Percentiles rank a stretch among this genome's conserved stretches.
Conservation (phyloP, 805 yeast species). For the Pichia nanzhaoensis region DNA sequence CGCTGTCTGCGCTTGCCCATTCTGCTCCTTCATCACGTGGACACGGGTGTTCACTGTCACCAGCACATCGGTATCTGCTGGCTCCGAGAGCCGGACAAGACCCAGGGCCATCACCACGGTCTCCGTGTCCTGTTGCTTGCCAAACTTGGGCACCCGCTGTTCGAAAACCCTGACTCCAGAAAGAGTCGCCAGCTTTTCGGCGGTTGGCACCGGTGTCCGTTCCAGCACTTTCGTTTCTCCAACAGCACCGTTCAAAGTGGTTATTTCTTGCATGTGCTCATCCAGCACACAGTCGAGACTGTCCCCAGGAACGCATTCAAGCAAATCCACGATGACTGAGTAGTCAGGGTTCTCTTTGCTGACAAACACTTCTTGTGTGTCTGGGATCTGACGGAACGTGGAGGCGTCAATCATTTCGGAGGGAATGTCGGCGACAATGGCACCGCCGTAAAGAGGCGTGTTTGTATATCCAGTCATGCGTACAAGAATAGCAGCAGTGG, state of each 20-base stretch:
- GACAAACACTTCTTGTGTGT: slow-evolving; percentile 87
- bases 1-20: neutral
- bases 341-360: slow-evolving; percentile 36
- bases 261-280: slow-evolving; percentile 56
- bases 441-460: slow-evolving; percentile 71
- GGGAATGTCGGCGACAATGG: slow-evolving; percentile 57
- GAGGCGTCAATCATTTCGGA: slow-evolving; percentile 67
- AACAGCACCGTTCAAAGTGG: slow-evolving; percentile 29
- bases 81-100: neutral
- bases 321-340: slow-evolving; percentile 57
- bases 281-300: slow-evolving; percentile 29
- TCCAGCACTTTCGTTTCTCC: neutral
- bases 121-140: slow-evolving; percentile 17
- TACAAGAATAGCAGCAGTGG: too few relatives aligned
- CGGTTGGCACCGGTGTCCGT: neutral
- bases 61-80: slow-evolving; percentile 5
- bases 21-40: neutral
- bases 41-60: slow-evolving; percentile 1
- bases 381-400: slow-evolving; percentile 75
- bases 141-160: slow-evolving; percentile 49
- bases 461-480: neutral
- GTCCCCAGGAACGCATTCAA: slow-evolving; percentile 41
- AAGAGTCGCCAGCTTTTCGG: neutral
- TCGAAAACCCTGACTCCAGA: slow-evolving; percentile 32
- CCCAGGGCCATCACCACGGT: neutral